Evolutionary conservation across 805 yeast species (phyloP).

Genomic region (Candida sonorensis): DNA sequence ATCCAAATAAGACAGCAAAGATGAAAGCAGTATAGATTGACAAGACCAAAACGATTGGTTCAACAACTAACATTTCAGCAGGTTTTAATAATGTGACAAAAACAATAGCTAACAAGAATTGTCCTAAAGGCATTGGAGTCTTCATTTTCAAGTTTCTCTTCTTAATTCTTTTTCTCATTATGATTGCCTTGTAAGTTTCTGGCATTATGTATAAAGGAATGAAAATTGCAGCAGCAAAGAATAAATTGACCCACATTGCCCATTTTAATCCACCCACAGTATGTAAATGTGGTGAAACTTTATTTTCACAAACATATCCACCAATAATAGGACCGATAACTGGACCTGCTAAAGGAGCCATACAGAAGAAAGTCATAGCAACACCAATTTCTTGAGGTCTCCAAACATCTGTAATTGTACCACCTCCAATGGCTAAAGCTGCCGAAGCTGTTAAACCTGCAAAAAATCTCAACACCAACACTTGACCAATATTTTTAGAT

Average conservation of each 20-base stretch:
- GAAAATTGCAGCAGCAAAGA: constrained; percentile 56
- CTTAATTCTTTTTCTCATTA: constrained; percentile 53
- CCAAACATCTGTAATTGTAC: constrained; percentile 77
- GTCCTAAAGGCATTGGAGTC: constrained; percentile 26
- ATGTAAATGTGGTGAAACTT: constrained; percentile 19
- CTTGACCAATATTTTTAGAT: constrained; percentile 50
- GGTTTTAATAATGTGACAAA: constrained; percentile 55
- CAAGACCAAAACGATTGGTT: constrained; percentile 68
- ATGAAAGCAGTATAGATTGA: constrained; percentile 67
- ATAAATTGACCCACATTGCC: constrained; percentile 65
- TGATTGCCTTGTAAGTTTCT: constrained; percentile 71
- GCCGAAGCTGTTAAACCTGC: constrained; percentile 76
- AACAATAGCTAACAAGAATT: constrained; percentile 39
- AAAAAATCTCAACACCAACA: constrained; percentile 66
- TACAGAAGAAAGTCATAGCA: constrained; percentile 74
- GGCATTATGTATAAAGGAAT: constrained; percentile 38
- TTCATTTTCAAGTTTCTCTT: constrained; percentile 49
- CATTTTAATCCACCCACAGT: constrained; percentile 52
- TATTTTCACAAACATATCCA: constrained; percentile 55
- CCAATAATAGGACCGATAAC: constrained; percentile 72
- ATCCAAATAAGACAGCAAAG: constrained; percentile 72
- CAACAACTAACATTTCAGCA: constrained; percentile 58
- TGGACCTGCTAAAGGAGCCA: constrained; percentile 79
- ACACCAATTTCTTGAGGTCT: constrained; percentile 54
- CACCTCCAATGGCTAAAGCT: constrained; percentile 79